Evolutionary conservation across 2,329 filamentous ascomycete genomes (phyloP).

Genomic region (Coniella vitis): DNA sequence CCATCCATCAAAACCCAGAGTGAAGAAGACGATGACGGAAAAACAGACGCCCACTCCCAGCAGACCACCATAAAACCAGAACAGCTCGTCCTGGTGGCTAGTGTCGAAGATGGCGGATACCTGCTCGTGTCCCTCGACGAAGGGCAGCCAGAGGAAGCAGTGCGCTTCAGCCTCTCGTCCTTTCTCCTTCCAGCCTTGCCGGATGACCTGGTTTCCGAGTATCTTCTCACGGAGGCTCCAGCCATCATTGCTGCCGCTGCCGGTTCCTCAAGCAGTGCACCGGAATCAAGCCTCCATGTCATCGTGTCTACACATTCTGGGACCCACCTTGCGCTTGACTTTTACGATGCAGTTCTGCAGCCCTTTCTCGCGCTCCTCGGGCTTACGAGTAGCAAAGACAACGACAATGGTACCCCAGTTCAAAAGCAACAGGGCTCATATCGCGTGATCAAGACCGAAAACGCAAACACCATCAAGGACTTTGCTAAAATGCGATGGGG

Average conservation of each 20-base stretch:
- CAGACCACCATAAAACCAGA: slow-evolving; percentile 20
- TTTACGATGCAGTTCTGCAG: slow-evolving; percentile 49
- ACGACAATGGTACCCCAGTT: slow-evolving; percentile 7
- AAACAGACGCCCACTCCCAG: too few species aligned
- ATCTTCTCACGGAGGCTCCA: slow-evolving; percentile 33
- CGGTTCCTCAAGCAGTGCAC: slow-evolving; percentile 16
- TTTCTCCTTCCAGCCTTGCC: slow-evolving; percentile 28
- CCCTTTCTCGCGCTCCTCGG: slow-evolving; percentile 46
- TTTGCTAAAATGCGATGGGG: slow-evolving; percentile 43
- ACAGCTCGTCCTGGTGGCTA: slow-evolving; percentile 25
- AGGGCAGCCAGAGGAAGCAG: slow-evolving; percentile 20
- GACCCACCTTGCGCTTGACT: slow-evolving; percentile 45
- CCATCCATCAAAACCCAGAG: not conserved
- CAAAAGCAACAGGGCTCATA: slow-evolving; percentile 27
- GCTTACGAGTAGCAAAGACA: slow-evolving; percentile 20
- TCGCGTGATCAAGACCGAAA: slow-evolving; percentile 55
- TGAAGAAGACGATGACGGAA: not conserved
- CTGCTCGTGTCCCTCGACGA: slow-evolving; percentile 35
- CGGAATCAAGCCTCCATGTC: slow-evolving; percentile 44
- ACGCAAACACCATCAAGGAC: slow-evolving; percentile 54
- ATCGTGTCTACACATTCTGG: slow-evolving; percentile 64
- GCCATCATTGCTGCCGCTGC: slow-evolving; percentile 19
- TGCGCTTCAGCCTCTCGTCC: slow-evolving; percentile 23
- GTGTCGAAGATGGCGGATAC: slow-evolving; percentile 17
- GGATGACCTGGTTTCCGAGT: slow-evolving; percentile 28